A percentile compares a stretch with the other conserved stretches of the same genome.
phyloP scores from a whole-genome alignment of 495 filamentous ascomycete species.

The Penicillium chermesinum region DNA sequence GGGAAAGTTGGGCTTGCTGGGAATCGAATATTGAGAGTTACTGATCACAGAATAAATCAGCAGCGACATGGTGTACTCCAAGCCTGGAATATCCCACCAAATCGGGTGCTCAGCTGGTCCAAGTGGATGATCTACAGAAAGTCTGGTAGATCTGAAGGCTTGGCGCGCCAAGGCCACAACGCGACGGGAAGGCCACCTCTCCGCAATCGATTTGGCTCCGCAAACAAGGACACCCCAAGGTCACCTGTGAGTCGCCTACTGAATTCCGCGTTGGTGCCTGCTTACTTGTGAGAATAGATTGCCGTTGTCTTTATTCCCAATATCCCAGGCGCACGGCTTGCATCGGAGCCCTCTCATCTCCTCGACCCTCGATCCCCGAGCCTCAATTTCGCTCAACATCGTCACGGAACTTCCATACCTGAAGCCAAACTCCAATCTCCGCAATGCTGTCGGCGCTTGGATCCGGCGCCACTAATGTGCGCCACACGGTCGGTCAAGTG shows the following conservation, averaged over 20 bases:
- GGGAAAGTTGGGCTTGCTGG: too few species aligned
- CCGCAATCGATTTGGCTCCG: constrained; percentile 21
- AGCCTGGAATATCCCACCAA: too few species aligned
- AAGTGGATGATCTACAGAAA: constrained; percentile 3
- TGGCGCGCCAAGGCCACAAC: constrained; percentile 1
- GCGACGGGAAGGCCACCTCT: constrained; percentile 25
- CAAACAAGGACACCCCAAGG: constrained; percentile 22
- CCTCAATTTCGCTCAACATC: background rate
- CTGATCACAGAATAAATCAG: too few species aligned
- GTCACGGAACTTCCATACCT: background rate
- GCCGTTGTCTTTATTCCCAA: too few species aligned
- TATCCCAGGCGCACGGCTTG: too few species aligned
- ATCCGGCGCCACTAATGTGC: constrained; percentile 60
- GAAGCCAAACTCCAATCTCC: constrained; percentile 7
- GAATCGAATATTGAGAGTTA: too few species aligned
- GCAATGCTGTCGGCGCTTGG: constrained; percentile 70
- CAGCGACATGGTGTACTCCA: too few species aligned
- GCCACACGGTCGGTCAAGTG: constrained; percentile 80
- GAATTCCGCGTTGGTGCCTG: too few species aligned
- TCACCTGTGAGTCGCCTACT: too few species aligned
- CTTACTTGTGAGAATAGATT: too few species aligned
- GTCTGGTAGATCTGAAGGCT: background rate
- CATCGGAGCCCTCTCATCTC: too few species aligned
- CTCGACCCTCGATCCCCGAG: background rate
- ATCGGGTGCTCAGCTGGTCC: too few species aligned